phyloP scores from a whole-genome alignment of 805 yeast species.

The Alloascoidea hylecoeti region DNA sequence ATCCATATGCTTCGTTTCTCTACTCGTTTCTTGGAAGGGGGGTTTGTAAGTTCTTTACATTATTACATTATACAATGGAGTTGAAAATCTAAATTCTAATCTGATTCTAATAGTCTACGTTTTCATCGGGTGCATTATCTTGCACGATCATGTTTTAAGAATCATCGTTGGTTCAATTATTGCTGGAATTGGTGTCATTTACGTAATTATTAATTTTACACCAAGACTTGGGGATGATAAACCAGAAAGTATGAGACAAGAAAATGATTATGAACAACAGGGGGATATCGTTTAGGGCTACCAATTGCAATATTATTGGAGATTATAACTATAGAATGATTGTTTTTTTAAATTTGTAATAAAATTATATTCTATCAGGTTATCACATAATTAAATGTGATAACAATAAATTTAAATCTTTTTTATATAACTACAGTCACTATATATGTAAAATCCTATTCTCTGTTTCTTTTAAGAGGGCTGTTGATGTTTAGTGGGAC shows the following conservation, averaged over 20 bases:
- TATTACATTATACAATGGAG: not conserved
- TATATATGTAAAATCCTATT: too few species aligned
- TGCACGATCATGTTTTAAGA: constrained; percentile 41
- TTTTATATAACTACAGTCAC: too few species aligned
- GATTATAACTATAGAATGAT: too few species aligned
- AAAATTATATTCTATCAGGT: too few species aligned
- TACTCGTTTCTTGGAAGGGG: constrained; percentile 67
- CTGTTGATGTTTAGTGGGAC: constrained; percentile 10
- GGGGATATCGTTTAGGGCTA: constrained; percentile 15
- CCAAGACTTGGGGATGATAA: constrained; percentile 51
- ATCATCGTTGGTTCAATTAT: constrained; percentile 40
- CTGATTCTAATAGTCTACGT: constrained; percentile 25
- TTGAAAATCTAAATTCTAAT: not conserved
- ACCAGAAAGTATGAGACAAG: constrained; percentile 68
- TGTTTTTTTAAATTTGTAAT: too few species aligned
- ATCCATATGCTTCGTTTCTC: constrained; percentile 34
- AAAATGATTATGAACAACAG: constrained; percentile 21
- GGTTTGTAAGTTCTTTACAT: constrained; percentile 25
- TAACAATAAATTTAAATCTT: too few species aligned
- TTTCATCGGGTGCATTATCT: constrained; percentile 31
- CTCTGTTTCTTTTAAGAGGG: constrained; percentile 5
- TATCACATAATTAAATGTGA: too few species aligned
- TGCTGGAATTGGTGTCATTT: constrained; percentile 46
- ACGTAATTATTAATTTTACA: constrained; percentile 48
- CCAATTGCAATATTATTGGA: too few species aligned